These are phyloP conservation scores for Camellia japonica DNA, from an alignment of 148 eudicot species.

Conservation along the genomic window DNA sequence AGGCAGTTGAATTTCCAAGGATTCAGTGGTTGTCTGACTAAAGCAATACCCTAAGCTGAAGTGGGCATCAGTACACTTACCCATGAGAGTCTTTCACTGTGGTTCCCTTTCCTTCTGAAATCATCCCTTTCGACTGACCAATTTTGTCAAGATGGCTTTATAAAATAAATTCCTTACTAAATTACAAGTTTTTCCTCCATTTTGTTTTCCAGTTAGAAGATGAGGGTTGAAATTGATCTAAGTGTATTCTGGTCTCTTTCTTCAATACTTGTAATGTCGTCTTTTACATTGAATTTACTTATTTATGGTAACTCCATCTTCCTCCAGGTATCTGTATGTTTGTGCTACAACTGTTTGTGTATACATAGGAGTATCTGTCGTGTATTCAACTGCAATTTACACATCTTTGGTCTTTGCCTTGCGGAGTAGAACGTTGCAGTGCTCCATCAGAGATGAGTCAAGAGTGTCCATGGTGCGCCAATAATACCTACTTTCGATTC, in stretches of 20 bases:
- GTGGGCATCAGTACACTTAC: neutral
- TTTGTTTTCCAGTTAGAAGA: neutral
- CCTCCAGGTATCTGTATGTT: constrained; percentile 48
- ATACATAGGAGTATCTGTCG: constrained; percentile 31
- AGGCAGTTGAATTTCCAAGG: constrained; percentile 2
- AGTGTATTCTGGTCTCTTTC: neutral
- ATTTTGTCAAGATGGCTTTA: neutral
- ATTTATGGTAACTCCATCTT: neutral
- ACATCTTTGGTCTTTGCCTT: constrained; percentile 21
- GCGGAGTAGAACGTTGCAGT: constrained; percentile 19
- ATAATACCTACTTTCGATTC: neutral
- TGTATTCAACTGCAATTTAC: constrained; percentile 34
- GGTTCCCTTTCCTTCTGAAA: neutral
- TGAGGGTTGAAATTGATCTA: neutral
- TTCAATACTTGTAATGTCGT: neutral
- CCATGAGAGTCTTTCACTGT: neutral
- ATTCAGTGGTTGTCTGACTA: neutral
- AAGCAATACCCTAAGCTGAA: neutral
- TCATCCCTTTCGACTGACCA: neutral
- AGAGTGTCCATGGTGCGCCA: neutral
- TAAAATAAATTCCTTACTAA: neutral
- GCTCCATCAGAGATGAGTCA: neutral
- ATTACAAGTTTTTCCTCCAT: neutral
- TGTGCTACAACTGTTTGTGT: constrained; percentile 44
- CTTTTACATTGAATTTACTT: neutral